Percentiles rank a stretch among this genome's conserved stretches.
phyloP scores from a whole-genome alignment of 2,329 filamentous ascomycete genomes.

The Neopestalotiopsis rosae region DNA sequence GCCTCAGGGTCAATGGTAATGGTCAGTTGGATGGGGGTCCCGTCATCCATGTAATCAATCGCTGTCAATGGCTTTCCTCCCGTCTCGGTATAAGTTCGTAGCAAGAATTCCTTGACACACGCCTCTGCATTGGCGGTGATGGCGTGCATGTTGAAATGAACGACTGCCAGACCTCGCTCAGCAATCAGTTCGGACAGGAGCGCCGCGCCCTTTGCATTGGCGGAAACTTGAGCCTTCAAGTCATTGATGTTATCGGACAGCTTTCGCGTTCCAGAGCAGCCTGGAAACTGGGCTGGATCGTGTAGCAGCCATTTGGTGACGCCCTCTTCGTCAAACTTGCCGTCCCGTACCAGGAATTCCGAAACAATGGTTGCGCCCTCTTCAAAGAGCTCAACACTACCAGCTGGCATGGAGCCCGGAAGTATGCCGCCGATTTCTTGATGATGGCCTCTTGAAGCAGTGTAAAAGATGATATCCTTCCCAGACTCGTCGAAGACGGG shows the following conservation, averaged over 20 bases:
- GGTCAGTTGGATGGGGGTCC: constrained; percentile 31
- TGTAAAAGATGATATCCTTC: constrained; percentile 19
- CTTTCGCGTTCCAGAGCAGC: constrained; percentile 39
- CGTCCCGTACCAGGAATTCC: constrained; percentile 41
- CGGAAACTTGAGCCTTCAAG: constrained; percentile 47
- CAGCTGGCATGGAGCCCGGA: constrained; percentile 45
- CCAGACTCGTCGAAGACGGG: constrained; percentile 15
- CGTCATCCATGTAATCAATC: constrained; percentile 76
- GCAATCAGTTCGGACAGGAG: constrained; percentile 37
- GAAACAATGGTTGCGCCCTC: constrained; percentile 45
- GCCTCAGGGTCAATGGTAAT: constrained; percentile 66
- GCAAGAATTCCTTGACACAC: constrained; percentile 37
- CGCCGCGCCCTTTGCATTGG: constrained; percentile 43
- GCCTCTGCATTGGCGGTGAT: constrained; percentile 47
- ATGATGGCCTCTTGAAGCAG: constrained; percentile 21
- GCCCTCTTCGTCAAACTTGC: constrained; percentile 39
- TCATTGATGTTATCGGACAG: constrained; percentile 49
- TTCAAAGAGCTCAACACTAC: constrained; percentile 45
- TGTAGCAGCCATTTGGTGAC: constrained; percentile 34
- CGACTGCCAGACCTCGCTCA: constrained; percentile 36
- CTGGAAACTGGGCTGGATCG: constrained; percentile 37
- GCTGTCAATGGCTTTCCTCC: constrained; percentile 61
- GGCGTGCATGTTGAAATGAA: constrained; percentile 44
- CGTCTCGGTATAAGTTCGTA: constrained; percentile 42
- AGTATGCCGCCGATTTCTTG: constrained; percentile 50